A percentile compares a stretch with the other conserved stretches of the same genome.
Conservation (phyloP, 805 yeast species). For the Maudiozyma serrabonitensis region DNA sequence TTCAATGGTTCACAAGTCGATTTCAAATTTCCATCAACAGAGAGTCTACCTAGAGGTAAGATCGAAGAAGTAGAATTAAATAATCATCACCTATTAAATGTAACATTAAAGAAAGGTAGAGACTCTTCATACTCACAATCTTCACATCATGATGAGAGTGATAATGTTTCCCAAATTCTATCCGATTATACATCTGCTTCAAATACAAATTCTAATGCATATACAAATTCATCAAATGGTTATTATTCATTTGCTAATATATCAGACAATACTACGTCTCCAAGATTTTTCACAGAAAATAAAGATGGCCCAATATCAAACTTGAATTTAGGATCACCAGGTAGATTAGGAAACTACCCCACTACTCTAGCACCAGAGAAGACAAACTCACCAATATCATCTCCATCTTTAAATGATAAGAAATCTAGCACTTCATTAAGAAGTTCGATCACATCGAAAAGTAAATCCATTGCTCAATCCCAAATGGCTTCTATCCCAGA, state of each 20-base stretch:
- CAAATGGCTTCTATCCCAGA: slow-evolving; percentile 17
- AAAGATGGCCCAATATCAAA: slow-evolving; percentile 1
- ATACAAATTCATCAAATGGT: slow-evolving; percentile 24
- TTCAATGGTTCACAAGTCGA: slow-evolving; percentile 33
- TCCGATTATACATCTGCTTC: slow-evolving; percentile 21
- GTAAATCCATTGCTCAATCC: neutral
- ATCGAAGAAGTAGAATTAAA: slow-evolving; percentile 17
- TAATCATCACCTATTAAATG: slow-evolving; percentile 25
- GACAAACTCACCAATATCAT: neutral
- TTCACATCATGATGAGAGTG: slow-evolving; percentile 2
- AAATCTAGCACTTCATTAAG: neutral
- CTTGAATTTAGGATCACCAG: neutral
- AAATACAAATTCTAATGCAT: slow-evolving; percentile 8
- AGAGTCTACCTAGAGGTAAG: slow-evolving; percentile 9
- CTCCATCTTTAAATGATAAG: neutral
- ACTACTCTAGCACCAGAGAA: slow-evolving; percentile 15
- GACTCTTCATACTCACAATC: neutral
- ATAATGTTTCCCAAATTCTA: slow-evolving; percentile 25
- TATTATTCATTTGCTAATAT: slow-evolving; percentile 31
- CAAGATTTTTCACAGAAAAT: slow-evolving; percentile 6
- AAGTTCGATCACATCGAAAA: slow-evolving; percentile 1
- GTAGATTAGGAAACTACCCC: slow-evolving; percentile 7
- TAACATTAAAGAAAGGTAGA: slow-evolving; percentile 6
- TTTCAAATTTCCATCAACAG: slow-evolving; percentile 32
- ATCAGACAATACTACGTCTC: slow-evolving; percentile 29